These are phyloP conservation scores for Fraxinus floribunda DNA, from an alignment of 305 asterid species.

Conservation along the genomic window DNA sequence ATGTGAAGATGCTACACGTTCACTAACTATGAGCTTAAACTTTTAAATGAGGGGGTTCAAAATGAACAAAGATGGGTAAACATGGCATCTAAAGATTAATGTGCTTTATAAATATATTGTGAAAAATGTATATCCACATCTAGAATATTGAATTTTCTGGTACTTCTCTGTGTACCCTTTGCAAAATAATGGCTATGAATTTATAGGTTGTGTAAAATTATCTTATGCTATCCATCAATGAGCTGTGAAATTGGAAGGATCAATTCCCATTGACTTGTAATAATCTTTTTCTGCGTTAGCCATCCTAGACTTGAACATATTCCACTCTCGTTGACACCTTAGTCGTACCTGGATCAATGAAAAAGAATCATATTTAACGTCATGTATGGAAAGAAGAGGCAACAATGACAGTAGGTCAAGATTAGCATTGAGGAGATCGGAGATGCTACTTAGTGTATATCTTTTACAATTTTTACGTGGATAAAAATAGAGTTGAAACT, in stretches of 20 bases:
- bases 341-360: slow-evolving; percentile 52
- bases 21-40: neutral
- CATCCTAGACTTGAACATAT: slow-evolving; percentile 52
- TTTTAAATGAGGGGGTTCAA: neutral
- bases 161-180: neutral
- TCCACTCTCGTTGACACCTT: slow-evolving; percentile 71
- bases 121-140: neutral
- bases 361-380: neutral
- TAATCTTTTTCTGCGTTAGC: slow-evolving; percentile 58
- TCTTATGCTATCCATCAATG: slow-evolving; percentile 6
- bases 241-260: slow-evolving; percentile 35
- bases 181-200: neutral
- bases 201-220: neutral
- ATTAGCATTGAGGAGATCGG: neutral
- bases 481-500: neutral
- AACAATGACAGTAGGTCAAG: neutral
- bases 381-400: neutral
- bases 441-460: neutral
- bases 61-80: neutral
- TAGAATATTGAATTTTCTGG: neutral
- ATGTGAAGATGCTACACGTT: neutral
- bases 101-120: neutral
- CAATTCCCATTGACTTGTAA: slow-evolving; percentile 39
- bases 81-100: neutral
- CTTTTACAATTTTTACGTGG: neutral